phyloP scores from a whole-genome alignment of 129 eudicot species.

The Chrysanthemum lavandulifolium region DNA sequence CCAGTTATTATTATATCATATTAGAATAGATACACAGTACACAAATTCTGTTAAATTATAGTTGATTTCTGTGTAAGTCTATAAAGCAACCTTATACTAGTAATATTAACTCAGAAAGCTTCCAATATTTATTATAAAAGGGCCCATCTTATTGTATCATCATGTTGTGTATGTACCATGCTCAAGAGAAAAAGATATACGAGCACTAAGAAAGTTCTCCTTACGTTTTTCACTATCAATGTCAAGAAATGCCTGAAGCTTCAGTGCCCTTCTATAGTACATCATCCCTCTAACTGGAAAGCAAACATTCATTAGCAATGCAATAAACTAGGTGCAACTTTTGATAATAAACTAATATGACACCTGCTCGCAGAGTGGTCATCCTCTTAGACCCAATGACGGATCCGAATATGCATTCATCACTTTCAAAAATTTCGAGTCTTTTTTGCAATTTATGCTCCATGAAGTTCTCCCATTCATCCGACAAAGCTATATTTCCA shows the following conservation, averaged over 20 bases:
- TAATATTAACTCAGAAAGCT: no score
- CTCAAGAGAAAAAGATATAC: constrained; percentile 4
- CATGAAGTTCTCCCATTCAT: constrained; percentile 97
- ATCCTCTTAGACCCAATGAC: constrained; percentile 99
- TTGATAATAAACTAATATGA: constrained; percentile 4
- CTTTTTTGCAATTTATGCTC: constrained; percentile 83
- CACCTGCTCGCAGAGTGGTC: constrained; percentile 95
- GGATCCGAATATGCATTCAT: constrained; percentile 89
- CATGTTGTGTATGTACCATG: background rate
- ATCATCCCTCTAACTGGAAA: constrained; percentile 97
- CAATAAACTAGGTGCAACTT: constrained; percentile 1
- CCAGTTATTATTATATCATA: background rate
- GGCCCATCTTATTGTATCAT: no score
- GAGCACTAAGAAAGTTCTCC: constrained; percentile 25
- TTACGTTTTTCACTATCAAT: constrained; percentile 86
- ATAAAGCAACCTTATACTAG: no score
- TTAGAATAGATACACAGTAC: constrained; percentile 2
- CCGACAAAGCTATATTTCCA: constrained; percentile 39
- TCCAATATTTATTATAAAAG: no score
- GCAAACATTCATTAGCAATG: constrained; percentile 20
- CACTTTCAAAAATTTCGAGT: constrained; percentile 75
- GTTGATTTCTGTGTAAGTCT: no score
- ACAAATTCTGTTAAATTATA: background rate
- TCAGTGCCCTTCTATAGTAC: constrained; percentile 97
- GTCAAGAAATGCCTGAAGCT: constrained; percentile 99